Evolutionary conservation across 768 basidiomycete genomes (phyloP).

Genomic region (Boletus subparvulus): DNA sequence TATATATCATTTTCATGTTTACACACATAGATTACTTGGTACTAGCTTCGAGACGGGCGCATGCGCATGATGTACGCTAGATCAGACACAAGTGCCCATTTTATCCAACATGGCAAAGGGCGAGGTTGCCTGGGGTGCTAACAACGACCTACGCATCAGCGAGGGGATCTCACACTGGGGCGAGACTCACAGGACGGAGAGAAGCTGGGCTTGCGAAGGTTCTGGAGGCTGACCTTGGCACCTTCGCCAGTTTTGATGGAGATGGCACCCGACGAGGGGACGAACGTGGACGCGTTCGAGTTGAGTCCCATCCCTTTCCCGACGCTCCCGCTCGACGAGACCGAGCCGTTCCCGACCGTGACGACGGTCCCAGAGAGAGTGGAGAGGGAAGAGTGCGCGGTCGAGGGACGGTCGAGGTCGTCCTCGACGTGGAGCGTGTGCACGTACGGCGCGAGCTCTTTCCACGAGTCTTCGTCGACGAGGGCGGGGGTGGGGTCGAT

Average conservation of each 20-base stretch:
- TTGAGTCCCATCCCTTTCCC: conserved; percentile 14
- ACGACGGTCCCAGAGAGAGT: background rate
- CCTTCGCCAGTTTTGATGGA: conserved; percentile 25
- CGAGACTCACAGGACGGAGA: conserved; percentile 25
- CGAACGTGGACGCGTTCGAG: conserved; percentile 26
- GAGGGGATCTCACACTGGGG: background rate
- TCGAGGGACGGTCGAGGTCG: conserved; percentile 20
- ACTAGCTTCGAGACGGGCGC: background rate
- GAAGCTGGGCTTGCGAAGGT: conserved; percentile 17
- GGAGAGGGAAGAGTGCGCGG: conserved; percentile 9
- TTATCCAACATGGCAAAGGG: conserved; percentile 28
- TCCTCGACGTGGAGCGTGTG: conserved; percentile 24
- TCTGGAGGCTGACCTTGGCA: conserved; percentile 12
- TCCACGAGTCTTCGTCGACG: conserved; percentile 35
- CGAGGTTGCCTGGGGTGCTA: conserved; percentile 27
- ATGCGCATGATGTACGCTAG: background rate
- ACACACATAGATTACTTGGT: background rate
- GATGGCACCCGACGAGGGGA: conserved; percentile 18
- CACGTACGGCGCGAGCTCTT: conserved; percentile 31
- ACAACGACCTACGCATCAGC: background rate
- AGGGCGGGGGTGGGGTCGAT: conserved; percentile 23
- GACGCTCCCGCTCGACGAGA: background rate
- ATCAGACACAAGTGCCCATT: conserved; percentile 15
- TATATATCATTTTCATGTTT: background rate
- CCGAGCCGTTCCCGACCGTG: background rate